These are phyloP conservation scores for Platanthera zijinensis DNA, from an alignment of 106 monocot species.

Conservation along the genomic window DNA sequence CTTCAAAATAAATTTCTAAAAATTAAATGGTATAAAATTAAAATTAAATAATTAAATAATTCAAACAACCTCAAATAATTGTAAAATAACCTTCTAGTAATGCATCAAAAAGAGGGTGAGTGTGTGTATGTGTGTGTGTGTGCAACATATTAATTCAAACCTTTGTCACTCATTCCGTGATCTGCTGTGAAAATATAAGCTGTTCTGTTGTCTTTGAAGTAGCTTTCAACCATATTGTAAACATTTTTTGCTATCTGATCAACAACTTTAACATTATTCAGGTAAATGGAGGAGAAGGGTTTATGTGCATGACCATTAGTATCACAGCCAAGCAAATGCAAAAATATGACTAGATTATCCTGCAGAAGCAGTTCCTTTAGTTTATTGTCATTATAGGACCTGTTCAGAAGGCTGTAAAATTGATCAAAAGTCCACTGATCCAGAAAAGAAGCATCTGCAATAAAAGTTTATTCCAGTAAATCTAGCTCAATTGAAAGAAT, in stretches of 20 bases:
- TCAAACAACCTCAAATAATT: too few species aligned
- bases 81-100: too few species aligned
- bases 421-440: constrained; percentile 94
- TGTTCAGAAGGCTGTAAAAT: constrained; percentile 72
- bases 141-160: constrained; percentile 25
- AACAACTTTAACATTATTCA: constrained; percentile 87
- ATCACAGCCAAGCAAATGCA: constrained; percentile 94
- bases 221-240: constrained; percentile 71
- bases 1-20: too few species aligned
- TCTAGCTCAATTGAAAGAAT: neutral
- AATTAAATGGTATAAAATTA: too few species aligned
- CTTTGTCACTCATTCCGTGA: constrained; percentile 99
- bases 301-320: constrained; percentile 97
- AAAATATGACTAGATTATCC: constrained; percentile 80
- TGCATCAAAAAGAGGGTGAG: too few species aligned
- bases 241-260: constrained; percentile 79
- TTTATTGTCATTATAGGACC: constrained; percentile 51
- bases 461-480: constrained; percentile 13
- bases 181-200: constrained; percentile 94
- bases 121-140: too few species aligned
- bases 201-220: constrained; percentile 73
- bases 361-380: constrained; percentile 45
- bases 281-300: constrained; percentile 75
- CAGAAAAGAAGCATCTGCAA: constrained; percentile 95
- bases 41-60: too few species aligned